Base-by-base conservation (phyloP, 2,329 filamentous ascomycete species). In the Cladosporium sp. region DNA sequence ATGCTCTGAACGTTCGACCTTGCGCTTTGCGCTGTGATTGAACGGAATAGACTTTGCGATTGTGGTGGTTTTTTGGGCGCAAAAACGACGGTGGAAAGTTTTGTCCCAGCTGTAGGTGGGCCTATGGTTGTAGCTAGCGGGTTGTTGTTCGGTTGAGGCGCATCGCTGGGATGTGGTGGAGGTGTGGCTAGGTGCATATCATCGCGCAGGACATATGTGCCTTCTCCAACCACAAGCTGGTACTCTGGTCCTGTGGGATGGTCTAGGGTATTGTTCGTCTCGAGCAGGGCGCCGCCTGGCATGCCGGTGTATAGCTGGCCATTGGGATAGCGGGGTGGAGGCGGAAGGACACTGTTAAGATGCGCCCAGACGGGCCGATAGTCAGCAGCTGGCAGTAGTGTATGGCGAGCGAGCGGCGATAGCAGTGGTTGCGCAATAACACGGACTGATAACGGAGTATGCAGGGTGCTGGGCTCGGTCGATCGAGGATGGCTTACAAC, bases 151-250 rank as follows among this genome's bases (percentile, higher is more conserved):
- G 89, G 77, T 40, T 92, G 78, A 20, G 92, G 92, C 12, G 90
- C 87, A 79, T 99, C 94, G 61, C 92, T 96, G 20, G 94, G 94
- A 75, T 99, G 94, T 14, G 92, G 92, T 63, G 93, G 93, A 59
- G 94, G 94, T 36, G 92, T 97, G 45, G 94, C 93, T 59, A 99
- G 87, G 66, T 92, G 88, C 28, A 99, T 79, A 72, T 96, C 90
- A 75, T 99, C 93, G 73, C 92, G 88, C 43, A 97, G 84, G 20
- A 89, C 82, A 70, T 99, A 99, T 61, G 90, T 93, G 69, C 92
- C 94, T 85, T 99, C 94, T 74, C 93, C 94, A 50, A 93, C 92
- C 43, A 96, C 86, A 66, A 99, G 87, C 72, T 95, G 90, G 75
- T 91, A 90, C 67, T 96, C 92, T 22, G 89, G 84, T 5, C 90